These are phyloP conservation scores for Tuber aestivum DNA, from an alignment of 495 filamentous ascomycete species.

Conservation along the genomic window DNA sequence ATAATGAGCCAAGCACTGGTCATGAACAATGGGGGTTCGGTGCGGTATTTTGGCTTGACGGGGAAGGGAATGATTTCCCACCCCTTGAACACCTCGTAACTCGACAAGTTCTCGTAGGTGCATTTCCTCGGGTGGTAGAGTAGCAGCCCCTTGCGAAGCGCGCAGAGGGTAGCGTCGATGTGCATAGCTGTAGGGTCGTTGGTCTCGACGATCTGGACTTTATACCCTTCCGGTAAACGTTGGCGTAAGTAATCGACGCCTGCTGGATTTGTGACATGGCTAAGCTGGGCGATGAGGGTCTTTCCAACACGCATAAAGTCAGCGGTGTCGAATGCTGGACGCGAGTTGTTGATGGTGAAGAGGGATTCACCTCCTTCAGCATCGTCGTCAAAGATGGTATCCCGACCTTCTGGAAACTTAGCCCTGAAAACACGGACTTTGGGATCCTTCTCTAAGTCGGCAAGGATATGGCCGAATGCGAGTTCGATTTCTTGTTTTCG, in stretches of 20 bases:
- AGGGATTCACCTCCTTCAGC: background rate
- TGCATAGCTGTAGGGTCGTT: background rate
- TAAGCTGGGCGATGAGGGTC: background rate
- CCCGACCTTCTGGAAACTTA: background rate
- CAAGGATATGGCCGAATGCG: constrained; percentile 1
- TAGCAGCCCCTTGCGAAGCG: background rate
- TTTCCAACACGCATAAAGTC: background rate
- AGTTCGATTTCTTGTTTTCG: background rate
- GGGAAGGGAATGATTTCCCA: background rate
- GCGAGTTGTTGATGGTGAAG: background rate
- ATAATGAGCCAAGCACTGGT: background rate
- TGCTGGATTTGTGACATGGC: background rate
- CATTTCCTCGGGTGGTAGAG: background rate
- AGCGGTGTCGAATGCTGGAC: background rate
- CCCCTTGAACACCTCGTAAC: background rate
- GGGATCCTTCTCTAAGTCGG: background rate
- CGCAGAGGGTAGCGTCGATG: background rate
- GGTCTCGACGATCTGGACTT: background rate
- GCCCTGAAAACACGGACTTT: background rate
- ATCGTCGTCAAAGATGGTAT: background rate
- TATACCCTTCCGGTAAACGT: background rate
- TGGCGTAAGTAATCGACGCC: background rate
- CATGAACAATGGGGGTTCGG: background rate
- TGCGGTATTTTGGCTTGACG: background rate
- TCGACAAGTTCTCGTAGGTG: background rate